Percentiles rank a stretch among this genome's conserved stretches.
Evolutionary conservation across 176 grass and related monocot species (phyloP).

Genomic region (Aegilops bicornis): DNA sequence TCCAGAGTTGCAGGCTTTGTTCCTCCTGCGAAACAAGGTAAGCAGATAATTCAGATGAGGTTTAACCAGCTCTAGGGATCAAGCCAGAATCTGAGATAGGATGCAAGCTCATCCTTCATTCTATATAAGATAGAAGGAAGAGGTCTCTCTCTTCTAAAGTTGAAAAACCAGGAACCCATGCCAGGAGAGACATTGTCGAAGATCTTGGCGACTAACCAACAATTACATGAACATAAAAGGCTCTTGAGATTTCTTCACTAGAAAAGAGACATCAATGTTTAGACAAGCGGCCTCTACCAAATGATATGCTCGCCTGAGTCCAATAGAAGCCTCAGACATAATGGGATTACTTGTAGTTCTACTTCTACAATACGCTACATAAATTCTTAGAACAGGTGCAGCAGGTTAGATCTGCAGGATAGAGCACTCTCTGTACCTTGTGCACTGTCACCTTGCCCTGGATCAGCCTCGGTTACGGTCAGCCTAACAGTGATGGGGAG

Average conservation of each 20-base stretch:
- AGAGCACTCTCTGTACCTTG: conserved; percentile 47
- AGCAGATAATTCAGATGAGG: background rate
- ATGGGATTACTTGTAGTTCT: background rate
- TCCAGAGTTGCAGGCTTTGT: conserved; percentile 86
- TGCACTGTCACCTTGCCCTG: conserved; percentile 70
- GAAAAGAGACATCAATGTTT: background rate
- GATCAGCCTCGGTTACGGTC: conserved; percentile 74
- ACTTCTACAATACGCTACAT: background rate
- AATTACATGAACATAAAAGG: conserved; percentile 1
- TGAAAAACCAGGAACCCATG: background rate
- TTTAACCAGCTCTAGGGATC: background rate
- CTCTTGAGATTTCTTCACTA: background rate
- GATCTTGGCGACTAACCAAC: background rate
- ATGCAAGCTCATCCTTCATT: background rate
- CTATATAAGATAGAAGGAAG: too few species aligned
- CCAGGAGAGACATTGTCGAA: background rate
- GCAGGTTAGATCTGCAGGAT: background rate
- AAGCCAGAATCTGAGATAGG: background rate
- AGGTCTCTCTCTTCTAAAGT: background rate
- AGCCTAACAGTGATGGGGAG: conserved; percentile 78
- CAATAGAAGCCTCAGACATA: background rate
- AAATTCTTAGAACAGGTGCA: background rate
- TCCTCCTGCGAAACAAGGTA: conserved; percentile 60
- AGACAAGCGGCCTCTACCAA: background rate
- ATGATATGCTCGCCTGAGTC: background rate